A percentile compares a stretch with the other conserved stretches of the same genome.
These are phyloP conservation scores for Thinopyrum elongatum DNA, from an alignment of 176 grass and related monocot species.

Conservation along the genomic window DNA sequence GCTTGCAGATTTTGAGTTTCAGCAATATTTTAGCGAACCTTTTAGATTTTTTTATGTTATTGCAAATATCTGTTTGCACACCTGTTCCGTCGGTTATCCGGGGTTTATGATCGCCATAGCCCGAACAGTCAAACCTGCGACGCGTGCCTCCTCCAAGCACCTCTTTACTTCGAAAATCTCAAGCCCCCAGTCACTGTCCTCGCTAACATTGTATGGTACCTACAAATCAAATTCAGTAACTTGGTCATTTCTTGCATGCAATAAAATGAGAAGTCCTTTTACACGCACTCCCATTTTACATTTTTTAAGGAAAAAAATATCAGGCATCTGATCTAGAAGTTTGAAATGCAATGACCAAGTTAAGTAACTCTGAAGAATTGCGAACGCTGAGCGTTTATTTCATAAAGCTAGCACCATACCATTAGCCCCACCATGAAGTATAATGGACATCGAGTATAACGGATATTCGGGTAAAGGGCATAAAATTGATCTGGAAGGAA, in stretches of 20 bases:
- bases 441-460: too few relatives aligned
- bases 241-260: conserved; percentile 1
- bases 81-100: conserved; percentile 77
- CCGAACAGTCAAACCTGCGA: conserved; percentile 52
- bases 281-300: neutral
- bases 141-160: conserved; percentile 53
- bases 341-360: neutral
- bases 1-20: neutral
- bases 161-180: conserved; percentile 72
- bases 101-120: conserved; percentile 77
- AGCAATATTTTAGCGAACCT: too few relatives aligned
- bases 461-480: too few relatives aligned
- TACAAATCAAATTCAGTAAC: neutral
- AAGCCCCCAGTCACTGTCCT: conserved; percentile 53
- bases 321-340: neutral
- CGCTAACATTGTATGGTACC: conserved; percentile 65
- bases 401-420: too few relatives aligned
- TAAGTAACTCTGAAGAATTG: neutral
- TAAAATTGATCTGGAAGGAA: too few relatives aligned
- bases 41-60: neutral
- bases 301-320: neutral
- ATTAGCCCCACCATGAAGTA: too few relatives aligned
- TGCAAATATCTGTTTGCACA: neutral
- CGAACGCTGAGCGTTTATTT: neutral
- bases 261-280: neutral